Percentiles rank a stretch among this genome's conserved stretches.
Evolutionary conservation across 305 asterid species (phyloP).

Genomic region (Nicotiana rustica): DNA sequence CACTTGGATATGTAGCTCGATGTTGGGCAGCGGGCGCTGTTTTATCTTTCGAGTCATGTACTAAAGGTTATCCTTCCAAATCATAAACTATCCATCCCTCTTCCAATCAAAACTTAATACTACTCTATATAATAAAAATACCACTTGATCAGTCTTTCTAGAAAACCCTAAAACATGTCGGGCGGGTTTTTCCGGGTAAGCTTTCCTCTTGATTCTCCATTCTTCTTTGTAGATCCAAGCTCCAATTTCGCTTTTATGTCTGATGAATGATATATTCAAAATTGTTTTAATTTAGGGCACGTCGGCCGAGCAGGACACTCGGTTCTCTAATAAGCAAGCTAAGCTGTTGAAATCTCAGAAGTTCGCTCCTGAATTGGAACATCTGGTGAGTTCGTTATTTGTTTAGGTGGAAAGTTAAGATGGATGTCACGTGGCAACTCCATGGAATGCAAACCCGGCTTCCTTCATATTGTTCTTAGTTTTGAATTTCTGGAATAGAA

Average conservation of each 20-base stretch:
- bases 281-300: slow-evolving; percentile 69
- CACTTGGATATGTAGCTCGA: neutral
- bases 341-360: slow-evolving; percentile 92
- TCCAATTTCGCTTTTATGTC: neutral
- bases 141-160: neutral
- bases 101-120: slow-evolving; percentile 1
- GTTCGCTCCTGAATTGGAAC: slow-evolving; percentile 91
- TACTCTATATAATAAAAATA: neutral
- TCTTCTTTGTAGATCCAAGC: neutral
- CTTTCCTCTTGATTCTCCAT: neutral
- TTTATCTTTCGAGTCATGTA: neutral
- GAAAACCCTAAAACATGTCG: slow-evolving; percentile 89
- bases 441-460: slow-evolving; percentile 22
- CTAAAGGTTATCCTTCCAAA: neutral
- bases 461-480: slow-evolving; percentile 23
- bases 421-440: slow-evolving; percentile 31
- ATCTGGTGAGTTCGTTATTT: slow-evolving; percentile 52
- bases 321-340: slow-evolving; percentile 98
- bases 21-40: neutral
- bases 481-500: slow-evolving; percentile 29
- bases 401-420: slow-evolving; percentile 34
- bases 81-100: neutral
- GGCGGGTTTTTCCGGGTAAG: slow-evolving; percentile 97
- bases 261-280: neutral
- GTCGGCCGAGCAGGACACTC: slow-evolving; percentile 95